Conservation (phyloP, 2,329 filamentous ascomycete species). For the Paracoccidioides brasiliensis region DNA sequence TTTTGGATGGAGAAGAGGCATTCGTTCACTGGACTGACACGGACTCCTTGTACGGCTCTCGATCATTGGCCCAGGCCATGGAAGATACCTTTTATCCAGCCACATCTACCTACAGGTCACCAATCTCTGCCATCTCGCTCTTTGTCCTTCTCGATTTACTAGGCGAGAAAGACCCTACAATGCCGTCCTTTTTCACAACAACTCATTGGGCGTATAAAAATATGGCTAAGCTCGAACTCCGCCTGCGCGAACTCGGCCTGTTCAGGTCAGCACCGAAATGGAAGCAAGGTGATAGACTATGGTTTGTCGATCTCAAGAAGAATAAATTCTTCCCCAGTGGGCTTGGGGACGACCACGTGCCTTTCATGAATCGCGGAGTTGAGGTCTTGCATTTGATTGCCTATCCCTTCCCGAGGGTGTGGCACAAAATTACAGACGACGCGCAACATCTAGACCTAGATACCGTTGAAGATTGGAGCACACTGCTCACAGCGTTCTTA, state of each 20-base stretch:
- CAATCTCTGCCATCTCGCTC: constrained; percentile 66
- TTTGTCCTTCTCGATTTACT: constrained; percentile 89
- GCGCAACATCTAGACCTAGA: constrained; percentile 68
- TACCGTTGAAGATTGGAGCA: constrained; percentile 77
- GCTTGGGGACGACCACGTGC: constrained; percentile 79
- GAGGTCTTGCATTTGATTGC: constrained; percentile 78
- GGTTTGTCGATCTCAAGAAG: constrained; percentile 54
- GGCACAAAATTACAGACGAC: constrained; percentile 78
- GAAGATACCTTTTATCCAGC: constrained; percentile 55
- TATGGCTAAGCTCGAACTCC: constrained; percentile 60
- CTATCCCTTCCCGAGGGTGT: constrained; percentile 45
- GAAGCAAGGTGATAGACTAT: constrained; percentile 34
- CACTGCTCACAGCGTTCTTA: constrained; percentile 68
- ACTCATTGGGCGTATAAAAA: constrained; percentile 88
- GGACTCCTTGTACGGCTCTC: constrained; percentile 80
- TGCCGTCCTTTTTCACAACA: constrained; percentile 77
- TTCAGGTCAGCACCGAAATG: constrained; percentile 49
- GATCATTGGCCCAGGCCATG: constrained; percentile 72
- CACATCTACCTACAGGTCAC: constrained; percentile 60
- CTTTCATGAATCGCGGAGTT: constrained; percentile 77
- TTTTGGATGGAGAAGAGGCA: constrained; percentile 90
- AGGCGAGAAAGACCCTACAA: constrained; percentile 51
- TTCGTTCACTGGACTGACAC: constrained; percentile 65
- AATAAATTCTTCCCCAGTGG: constrained; percentile 35
- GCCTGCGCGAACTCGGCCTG: constrained; percentile 53